Percentiles rank a stretch among this genome's conserved stretches.
These are phyloP conservation scores for Cyanidiococcus yangmingshanensis DNA, from an alignment of 23 red algal genomes.

Conservation along the genomic window DNA sequence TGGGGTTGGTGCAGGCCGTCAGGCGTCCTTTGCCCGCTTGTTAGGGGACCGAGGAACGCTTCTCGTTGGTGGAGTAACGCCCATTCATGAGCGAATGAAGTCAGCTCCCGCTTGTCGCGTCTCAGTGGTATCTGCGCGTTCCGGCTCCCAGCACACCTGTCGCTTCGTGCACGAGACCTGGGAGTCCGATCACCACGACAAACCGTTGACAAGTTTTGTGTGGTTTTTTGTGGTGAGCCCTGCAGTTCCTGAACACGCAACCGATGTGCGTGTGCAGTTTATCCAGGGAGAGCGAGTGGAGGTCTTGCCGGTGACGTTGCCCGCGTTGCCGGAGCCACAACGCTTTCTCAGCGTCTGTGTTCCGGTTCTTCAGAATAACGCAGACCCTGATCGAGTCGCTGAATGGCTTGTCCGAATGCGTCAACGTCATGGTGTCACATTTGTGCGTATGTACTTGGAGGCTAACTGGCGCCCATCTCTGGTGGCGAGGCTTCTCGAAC, in stretches of 20 bases:
- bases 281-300: neutral
- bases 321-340: neutral
- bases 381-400: neutral
- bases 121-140: neutral
- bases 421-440: neutral
- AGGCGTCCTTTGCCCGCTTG: neutral
- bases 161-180: slow-evolving; percentile 19
- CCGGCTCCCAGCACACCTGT: neutral
- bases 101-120: neutral
- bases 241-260: neutral
- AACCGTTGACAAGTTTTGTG: neutral
- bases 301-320: neutral
- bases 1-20: neutral
- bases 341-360: slow-evolving; percentile 7
- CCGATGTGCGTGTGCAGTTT: neutral
- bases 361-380: slow-evolving; percentile 15
- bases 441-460: slow-evolving; percentile 3
- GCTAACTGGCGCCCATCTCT: neutral
- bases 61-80: neutral
- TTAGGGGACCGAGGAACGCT: neutral
- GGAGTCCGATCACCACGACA: slow-evolving; percentile 9
- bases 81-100: neutral
- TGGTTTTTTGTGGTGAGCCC: neutral
- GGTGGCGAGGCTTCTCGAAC: neutral
- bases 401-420: slow-evolving; percentile 1